Conservation (phyloP, 2,329 filamentous ascomycete species). For the Alternaria panax region DNA sequence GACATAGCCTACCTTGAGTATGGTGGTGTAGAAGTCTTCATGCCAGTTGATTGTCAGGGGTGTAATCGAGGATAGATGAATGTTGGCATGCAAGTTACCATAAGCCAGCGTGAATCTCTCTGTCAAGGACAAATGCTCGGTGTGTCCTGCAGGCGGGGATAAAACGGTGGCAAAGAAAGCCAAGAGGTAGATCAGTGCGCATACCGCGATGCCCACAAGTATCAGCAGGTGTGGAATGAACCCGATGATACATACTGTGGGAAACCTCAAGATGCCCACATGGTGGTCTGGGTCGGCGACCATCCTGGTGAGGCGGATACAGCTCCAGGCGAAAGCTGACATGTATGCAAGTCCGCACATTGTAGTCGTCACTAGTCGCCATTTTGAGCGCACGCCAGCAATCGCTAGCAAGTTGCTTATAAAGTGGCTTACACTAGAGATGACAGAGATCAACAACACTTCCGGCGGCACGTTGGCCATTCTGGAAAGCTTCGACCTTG, state of each 20-base stretch:
- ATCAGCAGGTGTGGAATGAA: conserved; percentile 95
- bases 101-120: conserved; percentile 76
- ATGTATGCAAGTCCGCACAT: conserved; percentile 94
- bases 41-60: conserved; percentile 79
- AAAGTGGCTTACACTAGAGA: conserved; percentile 89
- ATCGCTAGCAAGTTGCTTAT: conserved; percentile 84
- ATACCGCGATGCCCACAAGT: conserved; percentile 77
- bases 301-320: conserved; percentile 55
- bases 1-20: conserved; percentile 85
- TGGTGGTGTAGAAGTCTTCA: conserved; percentile 94
- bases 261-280: conserved; percentile 79
- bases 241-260: conserved; percentile 92
- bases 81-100: conserved; percentile 89
- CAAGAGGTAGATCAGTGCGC: conserved; percentile 76
- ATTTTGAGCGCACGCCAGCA: conserved; percentile 77
- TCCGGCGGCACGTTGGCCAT: conserved; percentile 89
- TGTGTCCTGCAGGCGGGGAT: conserved; percentile 64
- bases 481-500: conserved; percentile 71
- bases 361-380: conserved; percentile 83
- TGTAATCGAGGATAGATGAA: conserved; percentile 72
- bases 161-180: conserved; percentile 79
- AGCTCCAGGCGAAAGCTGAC: conserved; percentile 80
- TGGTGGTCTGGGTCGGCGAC: conserved; percentile 57
- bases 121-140: conserved; percentile 55
- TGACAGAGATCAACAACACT: conserved; percentile 81